Percentiles rank a stretch among this genome's conserved stretches.
phyloP scores from a whole-genome alignment of 1,139 yeast species.

The Debaryomyces sp. region DNA sequence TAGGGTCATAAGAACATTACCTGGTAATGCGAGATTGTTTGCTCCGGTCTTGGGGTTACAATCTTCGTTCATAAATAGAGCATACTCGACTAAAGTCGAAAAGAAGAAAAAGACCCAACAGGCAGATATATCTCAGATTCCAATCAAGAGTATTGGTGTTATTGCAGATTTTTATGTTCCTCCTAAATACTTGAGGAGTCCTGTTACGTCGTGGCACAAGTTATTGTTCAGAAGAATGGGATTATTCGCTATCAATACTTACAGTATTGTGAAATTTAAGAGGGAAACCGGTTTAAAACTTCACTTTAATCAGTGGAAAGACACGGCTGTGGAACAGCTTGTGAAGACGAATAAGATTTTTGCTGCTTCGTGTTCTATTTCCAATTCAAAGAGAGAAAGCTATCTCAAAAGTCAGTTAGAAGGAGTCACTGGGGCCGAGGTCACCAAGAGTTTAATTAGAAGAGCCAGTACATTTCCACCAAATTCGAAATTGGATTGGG shows the following conservation, averaged over 20 bases:
- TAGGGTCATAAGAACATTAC: not conserved
- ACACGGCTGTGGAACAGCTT: conserved; percentile 42
- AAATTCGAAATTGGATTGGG: conserved; percentile 70
- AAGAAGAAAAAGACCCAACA: conserved; percentile 22
- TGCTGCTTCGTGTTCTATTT: conserved; percentile 44
- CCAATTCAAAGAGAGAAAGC: conserved; percentile 26
- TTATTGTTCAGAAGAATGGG: conserved; percentile 42
- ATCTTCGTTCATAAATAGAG: not conserved
- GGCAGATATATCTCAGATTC: conserved; percentile 41
- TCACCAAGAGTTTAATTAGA: conserved; percentile 31
- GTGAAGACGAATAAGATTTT: conserved; percentile 47
- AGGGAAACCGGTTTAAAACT: conserved; percentile 43
- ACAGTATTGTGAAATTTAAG: conserved; percentile 43
- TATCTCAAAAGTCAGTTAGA: conserved; percentile 36
- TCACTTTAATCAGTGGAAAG: conserved; percentile 49
- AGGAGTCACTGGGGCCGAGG: conserved; percentile 37
- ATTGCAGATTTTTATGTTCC: conserved; percentile 50
- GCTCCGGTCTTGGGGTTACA: not conserved
- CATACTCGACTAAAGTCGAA: conserved; percentile 13
- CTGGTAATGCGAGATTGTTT: not conserved
- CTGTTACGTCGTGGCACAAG: conserved; percentile 42
- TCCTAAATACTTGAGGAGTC: conserved; percentile 34
- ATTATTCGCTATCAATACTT: conserved; percentile 47
- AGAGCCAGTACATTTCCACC: conserved; percentile 53
- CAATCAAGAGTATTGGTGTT: conserved; percentile 43